These are phyloP conservation scores for Exutisphaerella laricina DNA, from an alignment of 2,329 filamentous ascomycete genomes.

Conservation along the genomic window DNA sequence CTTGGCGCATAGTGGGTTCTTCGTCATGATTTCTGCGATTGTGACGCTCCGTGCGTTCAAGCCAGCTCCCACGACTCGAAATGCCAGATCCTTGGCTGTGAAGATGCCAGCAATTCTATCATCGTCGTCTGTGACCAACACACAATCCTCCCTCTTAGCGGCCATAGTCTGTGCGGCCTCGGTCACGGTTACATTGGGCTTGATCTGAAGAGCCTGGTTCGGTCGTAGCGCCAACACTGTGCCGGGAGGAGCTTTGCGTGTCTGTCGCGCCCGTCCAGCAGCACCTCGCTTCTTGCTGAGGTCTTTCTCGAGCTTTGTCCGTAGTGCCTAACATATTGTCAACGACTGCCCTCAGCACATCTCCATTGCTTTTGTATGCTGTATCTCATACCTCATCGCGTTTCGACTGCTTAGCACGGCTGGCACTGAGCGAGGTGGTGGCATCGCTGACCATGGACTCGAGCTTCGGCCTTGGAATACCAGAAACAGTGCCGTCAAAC, in stretches of 20 bases:
- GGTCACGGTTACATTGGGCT: constrained; percentile 85
- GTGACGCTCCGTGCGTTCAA: constrained; percentile 84
- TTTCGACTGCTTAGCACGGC: constrained; percentile 93
- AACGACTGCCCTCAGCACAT: constrained; percentile 8
- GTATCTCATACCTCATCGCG: constrained; percentile 78
- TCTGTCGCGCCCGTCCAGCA: constrained; percentile 70
- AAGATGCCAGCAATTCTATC: constrained; percentile 98
- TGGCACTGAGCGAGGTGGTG: constrained; percentile 76
- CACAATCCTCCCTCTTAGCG: constrained; percentile 96
- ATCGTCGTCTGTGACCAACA: constrained; percentile 95
- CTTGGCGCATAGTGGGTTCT: constrained; percentile 94
- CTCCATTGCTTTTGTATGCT: neutral
- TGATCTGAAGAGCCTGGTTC: constrained; percentile 94
- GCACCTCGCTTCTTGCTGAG: constrained; percentile 94
- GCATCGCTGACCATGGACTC: constrained; percentile 54
- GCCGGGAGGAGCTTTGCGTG: constrained; percentile 89
- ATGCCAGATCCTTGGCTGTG: constrained; percentile 96
- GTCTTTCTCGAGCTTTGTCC: constrained; percentile 92
- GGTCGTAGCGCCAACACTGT: constrained; percentile 94
- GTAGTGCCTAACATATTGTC: constrained; percentile 67
- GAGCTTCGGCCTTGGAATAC: constrained; percentile 64
- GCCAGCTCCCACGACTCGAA: constrained; percentile 87
- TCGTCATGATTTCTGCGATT: constrained; percentile 99
- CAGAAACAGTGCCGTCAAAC: constrained; percentile 60
- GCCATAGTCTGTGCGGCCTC: constrained; percentile 99